A percentile compares a stretch with the other conserved stretches of the same genome.
These are phyloP conservation scores for Lathyrus sativus DNA, from an alignment of 306 rosid genomes.

Conservation along the genomic window DNA sequence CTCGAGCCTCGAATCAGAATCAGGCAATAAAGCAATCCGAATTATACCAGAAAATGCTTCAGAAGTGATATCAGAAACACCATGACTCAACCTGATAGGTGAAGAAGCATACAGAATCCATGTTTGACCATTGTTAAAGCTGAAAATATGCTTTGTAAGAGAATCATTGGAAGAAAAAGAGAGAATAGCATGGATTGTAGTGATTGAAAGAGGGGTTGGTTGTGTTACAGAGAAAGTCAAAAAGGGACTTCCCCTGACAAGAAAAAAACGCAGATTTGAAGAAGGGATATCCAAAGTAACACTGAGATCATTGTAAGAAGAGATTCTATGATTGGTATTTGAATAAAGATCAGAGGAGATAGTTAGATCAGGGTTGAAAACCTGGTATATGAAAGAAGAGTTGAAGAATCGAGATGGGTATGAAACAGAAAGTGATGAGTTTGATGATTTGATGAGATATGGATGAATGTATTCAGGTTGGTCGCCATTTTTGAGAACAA, in stretches of 20 bases:
- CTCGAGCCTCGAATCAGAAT: constrained; percentile 48
- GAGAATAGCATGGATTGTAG: constrained; percentile 68
- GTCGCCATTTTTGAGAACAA: constrained; percentile 69
- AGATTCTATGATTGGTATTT: constrained; percentile 49
- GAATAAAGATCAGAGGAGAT: constrained; percentile 44
- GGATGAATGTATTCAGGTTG: constrained; percentile 84
- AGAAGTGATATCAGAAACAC: constrained; percentile 52
- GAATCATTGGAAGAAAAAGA: constrained; percentile 49
- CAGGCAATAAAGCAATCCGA: constrained; percentile 65
- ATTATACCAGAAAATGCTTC: constrained; percentile 60
- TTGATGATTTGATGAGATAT: constrained; percentile 64
- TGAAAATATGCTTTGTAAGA: constrained; percentile 60
- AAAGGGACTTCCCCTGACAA: constrained; percentile 86
- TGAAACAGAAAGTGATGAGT: constrained; percentile 61
- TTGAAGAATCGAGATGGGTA: constrained; percentile 61
- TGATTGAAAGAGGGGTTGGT: constrained; percentile 52
- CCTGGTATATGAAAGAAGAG: constrained; percentile 56
- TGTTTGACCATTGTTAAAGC: constrained; percentile 71
- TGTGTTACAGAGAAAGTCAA: constrained; percentile 55
- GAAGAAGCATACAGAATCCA: constrained; percentile 76
- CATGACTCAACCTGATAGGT: constrained; percentile 48
- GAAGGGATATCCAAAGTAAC: constrained; percentile 74
- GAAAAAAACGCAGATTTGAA: constrained; percentile 66
- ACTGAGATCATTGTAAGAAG: constrained; percentile 72
- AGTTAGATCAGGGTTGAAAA: constrained; percentile 73